Conservation (phyloP, 768 basidiomycete genomes). For the Auriculariales sp. region DNA sequence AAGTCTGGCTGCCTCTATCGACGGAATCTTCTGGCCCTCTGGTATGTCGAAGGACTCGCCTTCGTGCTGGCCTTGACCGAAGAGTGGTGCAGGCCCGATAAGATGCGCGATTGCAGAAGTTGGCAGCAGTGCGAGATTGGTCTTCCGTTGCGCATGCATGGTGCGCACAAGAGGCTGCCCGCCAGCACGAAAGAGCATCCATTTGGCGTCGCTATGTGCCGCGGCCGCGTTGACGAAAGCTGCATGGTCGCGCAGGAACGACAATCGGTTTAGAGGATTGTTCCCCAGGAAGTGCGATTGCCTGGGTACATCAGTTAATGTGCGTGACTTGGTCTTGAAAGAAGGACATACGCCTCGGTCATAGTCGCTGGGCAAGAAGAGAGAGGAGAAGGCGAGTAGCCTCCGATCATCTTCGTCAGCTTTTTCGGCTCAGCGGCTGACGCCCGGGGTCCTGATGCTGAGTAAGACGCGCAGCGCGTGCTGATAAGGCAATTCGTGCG, state of each 20-base stretch:
- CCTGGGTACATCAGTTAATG: slow-evolving; percentile 14
- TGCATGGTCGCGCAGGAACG: slow-evolving; percentile 65
- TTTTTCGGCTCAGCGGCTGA: too few relatives aligned
- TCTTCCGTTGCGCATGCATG: slow-evolving; percentile 12
- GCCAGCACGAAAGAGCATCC: slow-evolving; percentile 56
- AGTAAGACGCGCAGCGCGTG: too few relatives aligned
- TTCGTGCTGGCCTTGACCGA: slow-evolving; percentile 48
- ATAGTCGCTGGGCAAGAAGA: not conserved
- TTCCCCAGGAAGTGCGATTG: slow-evolving; percentile 37
- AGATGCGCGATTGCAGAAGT: slow-evolving; percentile 49
- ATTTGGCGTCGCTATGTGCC: slow-evolving; percentile 42
- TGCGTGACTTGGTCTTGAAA: not conserved
- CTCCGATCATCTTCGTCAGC: too few relatives aligned
- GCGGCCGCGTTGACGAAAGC: slow-evolving; percentile 64
- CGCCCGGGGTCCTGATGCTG: too few relatives aligned
- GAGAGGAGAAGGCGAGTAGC: too few relatives aligned
- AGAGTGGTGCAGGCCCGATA: slow-evolving; percentile 53
- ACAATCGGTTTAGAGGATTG: slow-evolving; percentile 66
- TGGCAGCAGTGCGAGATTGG: slow-evolving; percentile 36
- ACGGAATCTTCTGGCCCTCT: slow-evolving; percentile 11
- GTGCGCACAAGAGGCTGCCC: slow-evolving; percentile 51
- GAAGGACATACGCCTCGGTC: not conserved
- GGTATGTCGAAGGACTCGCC: slow-evolving; percentile 14
- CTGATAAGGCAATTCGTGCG: too few relatives aligned
- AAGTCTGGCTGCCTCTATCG: slow-evolving; percentile 44